Evolutionary conservation across 2,329 filamentous ascomycete species (phyloP).

Genomic region (Exophiala phaeomuriformis): DNA sequence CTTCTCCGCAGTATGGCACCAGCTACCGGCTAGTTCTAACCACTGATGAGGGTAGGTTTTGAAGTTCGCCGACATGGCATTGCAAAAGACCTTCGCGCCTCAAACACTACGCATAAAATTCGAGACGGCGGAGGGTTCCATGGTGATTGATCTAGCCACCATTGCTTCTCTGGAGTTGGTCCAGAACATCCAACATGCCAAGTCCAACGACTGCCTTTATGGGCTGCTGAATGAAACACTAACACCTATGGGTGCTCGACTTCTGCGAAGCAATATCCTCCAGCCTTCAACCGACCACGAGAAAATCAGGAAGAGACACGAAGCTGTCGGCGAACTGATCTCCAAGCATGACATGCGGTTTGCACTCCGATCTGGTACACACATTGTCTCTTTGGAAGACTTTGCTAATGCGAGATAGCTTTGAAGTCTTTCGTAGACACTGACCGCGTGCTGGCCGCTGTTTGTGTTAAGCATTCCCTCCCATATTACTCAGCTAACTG

Average conservation of each 20-base stretch:
- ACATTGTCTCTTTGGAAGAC: constrained; percentile 19
- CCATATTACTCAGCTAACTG: constrained; percentile 20
- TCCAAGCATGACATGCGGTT: constrained; percentile 80
- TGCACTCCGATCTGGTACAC: constrained; percentile 59
- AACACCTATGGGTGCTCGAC: constrained; percentile 80
- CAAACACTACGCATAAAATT: constrained; percentile 82
- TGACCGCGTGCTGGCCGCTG: constrained; percentile 71
- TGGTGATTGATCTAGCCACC: constrained; percentile 91
- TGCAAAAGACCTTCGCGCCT: constrained; percentile 61
- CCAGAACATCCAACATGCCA: constrained; percentile 70
- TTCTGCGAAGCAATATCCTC: constrained; percentile 76
- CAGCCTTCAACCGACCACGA: constrained; percentile 72
- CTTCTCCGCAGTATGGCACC: constrained; percentile 67
- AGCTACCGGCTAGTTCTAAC: neutral
- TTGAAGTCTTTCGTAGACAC: constrained; percentile 69
- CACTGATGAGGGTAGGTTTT: constrained; percentile 52
- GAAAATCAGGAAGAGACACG: constrained; percentile 65
- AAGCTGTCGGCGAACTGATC: constrained; percentile 75
- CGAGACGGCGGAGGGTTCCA: constrained; percentile 79
- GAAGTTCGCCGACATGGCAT: constrained; percentile 68
- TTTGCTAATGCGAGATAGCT: constrained; percentile 40
- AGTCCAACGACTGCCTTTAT: constrained; percentile 75
- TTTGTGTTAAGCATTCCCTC: constrained; percentile 33
- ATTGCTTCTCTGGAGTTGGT: constrained; percentile 83
- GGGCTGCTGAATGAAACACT: constrained; percentile 76